phyloP scores from a whole-genome alignment of 768 basidiomycete species.

The Naganishia antarctica region DNA sequence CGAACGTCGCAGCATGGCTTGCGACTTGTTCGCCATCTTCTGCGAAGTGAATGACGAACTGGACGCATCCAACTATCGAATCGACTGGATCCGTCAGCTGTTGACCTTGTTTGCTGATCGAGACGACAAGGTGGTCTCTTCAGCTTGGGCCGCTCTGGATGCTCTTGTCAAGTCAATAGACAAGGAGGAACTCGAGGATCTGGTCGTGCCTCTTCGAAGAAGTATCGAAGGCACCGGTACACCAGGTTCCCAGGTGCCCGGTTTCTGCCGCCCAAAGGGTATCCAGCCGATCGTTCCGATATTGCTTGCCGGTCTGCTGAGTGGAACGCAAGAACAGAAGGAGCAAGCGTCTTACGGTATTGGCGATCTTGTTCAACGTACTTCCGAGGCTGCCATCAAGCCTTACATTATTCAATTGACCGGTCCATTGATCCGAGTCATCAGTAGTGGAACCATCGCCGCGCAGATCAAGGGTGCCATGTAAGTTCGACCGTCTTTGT shows the following conservation, averaged over 20 bases:
- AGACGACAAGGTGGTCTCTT: constrained; percentile 57
- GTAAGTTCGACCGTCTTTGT: constrained; percentile 34
- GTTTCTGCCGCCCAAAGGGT: constrained; percentile 74
- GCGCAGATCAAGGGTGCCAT: constrained; percentile 91
- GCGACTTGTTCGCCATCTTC: constrained; percentile 71
- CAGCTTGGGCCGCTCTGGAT: constrained; percentile 78
- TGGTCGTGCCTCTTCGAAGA: constrained; percentile 82
- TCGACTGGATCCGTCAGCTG: constrained; percentile 92
- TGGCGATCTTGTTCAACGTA: constrained; percentile 87
- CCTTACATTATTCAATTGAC: constrained; percentile 93
- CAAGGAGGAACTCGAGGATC: constrained; percentile 85
- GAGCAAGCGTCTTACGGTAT: constrained; percentile 95
- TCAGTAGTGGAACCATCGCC: constrained; percentile 69
- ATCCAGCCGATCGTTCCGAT: constrained; percentile 76
- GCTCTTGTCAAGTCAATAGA: constrained; percentile 80
- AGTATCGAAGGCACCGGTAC: constrained; percentile 80
- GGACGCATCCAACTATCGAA: constrained; percentile 75
- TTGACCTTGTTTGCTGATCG: constrained; percentile 75
- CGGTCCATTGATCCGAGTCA: constrained; percentile 89
- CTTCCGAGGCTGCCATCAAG: constrained; percentile 79
- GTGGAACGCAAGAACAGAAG: constrained; percentile 79
- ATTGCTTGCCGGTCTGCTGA: constrained; percentile 85
- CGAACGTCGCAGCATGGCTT: constrained; percentile 69
- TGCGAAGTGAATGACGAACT: constrained; percentile 65
- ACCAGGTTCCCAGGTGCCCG: constrained; percentile 71